These are phyloP conservation scores for Skeletonema tropicum DNA, from an alignment of 108 stramenopile genomes.

Conservation along the genomic window DNA sequence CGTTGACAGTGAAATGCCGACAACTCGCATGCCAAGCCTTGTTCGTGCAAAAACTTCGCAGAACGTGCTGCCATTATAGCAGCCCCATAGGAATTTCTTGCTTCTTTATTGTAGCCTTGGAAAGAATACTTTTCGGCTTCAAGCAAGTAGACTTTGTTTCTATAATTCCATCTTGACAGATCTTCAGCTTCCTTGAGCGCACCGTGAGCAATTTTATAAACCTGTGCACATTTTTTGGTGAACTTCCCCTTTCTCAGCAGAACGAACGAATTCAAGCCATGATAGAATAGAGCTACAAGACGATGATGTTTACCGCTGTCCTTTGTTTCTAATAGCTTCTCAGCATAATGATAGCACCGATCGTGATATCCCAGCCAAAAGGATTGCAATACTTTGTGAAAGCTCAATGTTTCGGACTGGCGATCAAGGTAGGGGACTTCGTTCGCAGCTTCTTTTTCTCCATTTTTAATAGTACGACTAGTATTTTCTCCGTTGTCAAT, in stretches of 20 bases:
- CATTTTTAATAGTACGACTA: neutral
- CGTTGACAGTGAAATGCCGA: slow-evolving; percentile 20
- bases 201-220: slow-evolving; percentile 6
- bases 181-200: neutral
- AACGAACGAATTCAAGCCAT: slow-evolving; percentile 13
- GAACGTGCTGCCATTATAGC: slow-evolving; percentile 15
- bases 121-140: slow-evolving; percentile 26
- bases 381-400: slow-evolving; percentile 11
- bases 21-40: slow-evolving; percentile 30
- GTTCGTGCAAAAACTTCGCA: slow-evolving; percentile 31
- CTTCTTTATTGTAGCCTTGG: slow-evolving; percentile 5
- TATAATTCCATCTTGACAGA: slow-evolving; percentile 28
- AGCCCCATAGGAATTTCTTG: slow-evolving; percentile 13
- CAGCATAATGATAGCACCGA: slow-evolving; percentile 11
- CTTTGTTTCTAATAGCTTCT: slow-evolving; percentile 5
- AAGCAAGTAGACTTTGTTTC: slow-evolving; percentile 29
- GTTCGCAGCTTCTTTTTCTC: neutral
- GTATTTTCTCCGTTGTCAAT: slow-evolving; percentile 23
- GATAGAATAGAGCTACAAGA: neutral
- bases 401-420: neutral
- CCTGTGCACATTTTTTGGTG: neutral
- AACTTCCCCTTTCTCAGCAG: neutral
- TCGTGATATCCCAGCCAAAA: slow-evolving; percentile 28
- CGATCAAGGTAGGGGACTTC: neutral
- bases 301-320: neutral